Percentiles rank a stretch among this genome's conserved stretches.
Evolutionary conservation across 176 grass and related monocot species (phyloP).

Genomic region (Aegilops bicornis): DNA sequence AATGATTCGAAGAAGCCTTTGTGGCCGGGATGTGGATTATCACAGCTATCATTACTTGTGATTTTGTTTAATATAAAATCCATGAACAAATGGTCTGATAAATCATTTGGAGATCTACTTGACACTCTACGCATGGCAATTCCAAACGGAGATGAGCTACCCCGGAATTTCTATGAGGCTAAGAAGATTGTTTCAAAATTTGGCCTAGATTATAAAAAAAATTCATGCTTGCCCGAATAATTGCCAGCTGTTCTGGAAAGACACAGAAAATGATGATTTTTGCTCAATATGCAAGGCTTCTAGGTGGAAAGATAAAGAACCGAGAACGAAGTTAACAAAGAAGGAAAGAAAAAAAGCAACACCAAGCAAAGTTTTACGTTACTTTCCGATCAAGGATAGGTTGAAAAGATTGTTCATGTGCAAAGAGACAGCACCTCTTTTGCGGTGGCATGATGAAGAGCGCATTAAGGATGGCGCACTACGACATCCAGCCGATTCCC

Average conservation of each 20-base stretch:
- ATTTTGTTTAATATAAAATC: slow-evolving; percentile 30
- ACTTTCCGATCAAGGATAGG: neutral
- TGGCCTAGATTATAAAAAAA: neutral
- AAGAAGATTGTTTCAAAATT: slow-evolving; percentile 24
- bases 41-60: neutral
- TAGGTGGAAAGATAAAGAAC: neutral
- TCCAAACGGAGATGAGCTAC: neutral
- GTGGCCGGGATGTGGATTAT: neutral
- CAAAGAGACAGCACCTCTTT: neutral
- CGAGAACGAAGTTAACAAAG: neutral
- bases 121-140: neutral
- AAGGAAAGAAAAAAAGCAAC: neutral
- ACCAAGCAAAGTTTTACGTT: neutral
- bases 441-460: neutral
- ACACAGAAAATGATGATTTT: neutral
- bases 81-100: slow-evolving; percentile 5
- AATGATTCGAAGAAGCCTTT: slow-evolving; percentile 3
- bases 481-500: neutral
- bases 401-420: neutral
- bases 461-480: neutral
- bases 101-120: slow-evolving; percentile 3
- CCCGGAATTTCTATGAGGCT: neutral
- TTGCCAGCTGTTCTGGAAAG: neutral
- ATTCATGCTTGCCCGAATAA: slow-evolving; percentile 24
- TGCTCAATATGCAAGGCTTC: neutral